Conservation (phyloP, 352 stramenopile species). For the Pythium apleroticum region DNA sequence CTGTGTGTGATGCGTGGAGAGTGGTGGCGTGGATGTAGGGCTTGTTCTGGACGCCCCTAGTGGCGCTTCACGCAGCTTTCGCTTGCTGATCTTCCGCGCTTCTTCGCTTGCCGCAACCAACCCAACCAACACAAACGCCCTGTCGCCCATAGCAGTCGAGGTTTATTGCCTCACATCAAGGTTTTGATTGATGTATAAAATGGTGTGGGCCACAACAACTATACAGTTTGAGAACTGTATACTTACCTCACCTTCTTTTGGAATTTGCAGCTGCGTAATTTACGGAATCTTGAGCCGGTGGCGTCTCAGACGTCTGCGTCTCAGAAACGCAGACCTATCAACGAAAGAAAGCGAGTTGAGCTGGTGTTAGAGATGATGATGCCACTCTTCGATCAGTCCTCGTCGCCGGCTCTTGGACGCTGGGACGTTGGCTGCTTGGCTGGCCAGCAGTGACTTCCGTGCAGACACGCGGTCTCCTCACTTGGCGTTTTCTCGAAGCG, state of each 20-base stretch:
- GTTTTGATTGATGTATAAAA: constrained; percentile 1
- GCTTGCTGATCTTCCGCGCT: constrained; percentile 5
- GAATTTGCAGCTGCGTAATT: neutral
- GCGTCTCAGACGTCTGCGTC: neutral
- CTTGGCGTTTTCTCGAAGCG: neutral
- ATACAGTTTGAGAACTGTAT: neutral
- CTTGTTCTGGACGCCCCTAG: neutral
- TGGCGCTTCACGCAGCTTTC: neutral
- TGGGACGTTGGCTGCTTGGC: too few relatives aligned
- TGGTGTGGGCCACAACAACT: neutral
- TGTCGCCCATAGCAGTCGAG: constrained; percentile 5
- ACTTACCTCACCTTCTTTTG: neutral
- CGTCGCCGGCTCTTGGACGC: too few relatives aligned
- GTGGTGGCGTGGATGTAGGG: neutral
- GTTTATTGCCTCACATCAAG: constrained; percentile 14
- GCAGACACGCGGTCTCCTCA: constrained; percentile 3
- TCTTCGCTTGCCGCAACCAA: constrained; percentile 23
- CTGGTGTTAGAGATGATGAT: too few relatives aligned
- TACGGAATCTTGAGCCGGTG: neutral
- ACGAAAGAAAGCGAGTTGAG: neutral
- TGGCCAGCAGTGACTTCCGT: neutral
- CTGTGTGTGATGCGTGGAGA: neutral
- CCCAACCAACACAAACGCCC: constrained; percentile 17
- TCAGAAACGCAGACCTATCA: neutral
- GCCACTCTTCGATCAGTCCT: neutral